Percentiles rank a stretch among this genome's conserved stretches.
These are phyloP conservation scores for Diaporthe citrichinensis DNA, from an alignment of 2,329 filamentous ascomycete species.

Conservation along the genomic window DNA sequence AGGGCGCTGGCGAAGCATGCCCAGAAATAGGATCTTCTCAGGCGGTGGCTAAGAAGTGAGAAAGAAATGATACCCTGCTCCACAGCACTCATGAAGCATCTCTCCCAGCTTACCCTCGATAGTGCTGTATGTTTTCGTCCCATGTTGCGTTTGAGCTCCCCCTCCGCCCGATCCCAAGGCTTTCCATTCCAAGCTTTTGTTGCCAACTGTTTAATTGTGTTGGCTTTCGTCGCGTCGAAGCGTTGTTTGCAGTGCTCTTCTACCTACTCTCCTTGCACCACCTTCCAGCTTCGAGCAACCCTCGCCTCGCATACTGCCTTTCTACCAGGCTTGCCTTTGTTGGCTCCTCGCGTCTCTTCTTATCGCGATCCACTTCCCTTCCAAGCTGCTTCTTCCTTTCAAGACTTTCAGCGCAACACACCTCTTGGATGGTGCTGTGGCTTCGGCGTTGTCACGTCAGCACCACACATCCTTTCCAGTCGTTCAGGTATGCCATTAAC, in stretches of 20 bases:
- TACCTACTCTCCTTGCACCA: background rate
- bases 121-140: background rate
- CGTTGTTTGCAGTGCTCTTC: background rate
- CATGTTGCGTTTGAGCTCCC: background rate
- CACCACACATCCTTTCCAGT: background rate
- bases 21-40: slow-evolving; percentile 16
- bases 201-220: background rate
- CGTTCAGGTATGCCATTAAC: background rate
- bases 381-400: background rate
- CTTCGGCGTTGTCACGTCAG: background rate
- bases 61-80: slow-evolving; percentile 39
- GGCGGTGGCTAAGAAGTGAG: background rate
- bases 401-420: background rate
- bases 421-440: background rate
- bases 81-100: background rate
- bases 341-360: background rate
- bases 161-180: background rate
- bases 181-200: background rate
- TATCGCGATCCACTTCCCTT: background rate
- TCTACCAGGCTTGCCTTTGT: background rate
- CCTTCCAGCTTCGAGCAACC: background rate
- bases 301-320: background rate
- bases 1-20: slow-evolving; percentile 51
- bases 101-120: background rate
- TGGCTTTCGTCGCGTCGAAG: background rate